A percentile compares a stretch with the other conserved stretches of the same genome.
Conservation (phyloP, 768 basidiomycete species). For the Dictyophora rubrovolvata region DNA sequence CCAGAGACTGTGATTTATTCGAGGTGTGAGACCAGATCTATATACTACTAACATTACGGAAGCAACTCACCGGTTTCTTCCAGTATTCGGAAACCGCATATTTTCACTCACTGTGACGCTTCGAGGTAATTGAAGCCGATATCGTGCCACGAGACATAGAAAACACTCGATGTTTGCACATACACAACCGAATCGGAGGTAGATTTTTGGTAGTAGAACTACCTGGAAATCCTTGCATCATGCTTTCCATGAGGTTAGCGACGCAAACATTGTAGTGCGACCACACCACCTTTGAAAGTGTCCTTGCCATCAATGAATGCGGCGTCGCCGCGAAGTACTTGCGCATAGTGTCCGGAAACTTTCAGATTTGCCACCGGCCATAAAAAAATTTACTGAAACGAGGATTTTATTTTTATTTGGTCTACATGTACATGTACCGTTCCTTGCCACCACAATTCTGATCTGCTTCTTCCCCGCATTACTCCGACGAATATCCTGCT, state of each 20-base stretch:
- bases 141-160: no score
- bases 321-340: neutral
- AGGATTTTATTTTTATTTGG: no score
- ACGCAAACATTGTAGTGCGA: neutral
- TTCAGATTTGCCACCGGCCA: neutral
- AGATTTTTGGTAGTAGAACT: neutral
- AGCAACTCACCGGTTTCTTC: no score
- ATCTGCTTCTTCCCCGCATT: neutral
- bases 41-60: no score
- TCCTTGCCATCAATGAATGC: neutral
- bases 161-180: no score
- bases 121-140: no score
- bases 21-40: no score
- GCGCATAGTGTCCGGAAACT: neutral
- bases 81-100: no score
- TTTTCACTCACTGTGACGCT: no score
- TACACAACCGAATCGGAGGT: no score
- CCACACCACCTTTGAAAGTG: neutral
- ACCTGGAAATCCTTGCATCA: neutral
- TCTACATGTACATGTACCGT: neutral
- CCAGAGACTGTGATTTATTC: no score
- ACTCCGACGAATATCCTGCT: neutral
- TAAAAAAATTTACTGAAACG: no score
- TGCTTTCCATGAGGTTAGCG: neutral
- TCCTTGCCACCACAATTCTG: neutral